Conservation (phyloP, 768 basidiomycete species). For the Podaxis sp. region DNA sequence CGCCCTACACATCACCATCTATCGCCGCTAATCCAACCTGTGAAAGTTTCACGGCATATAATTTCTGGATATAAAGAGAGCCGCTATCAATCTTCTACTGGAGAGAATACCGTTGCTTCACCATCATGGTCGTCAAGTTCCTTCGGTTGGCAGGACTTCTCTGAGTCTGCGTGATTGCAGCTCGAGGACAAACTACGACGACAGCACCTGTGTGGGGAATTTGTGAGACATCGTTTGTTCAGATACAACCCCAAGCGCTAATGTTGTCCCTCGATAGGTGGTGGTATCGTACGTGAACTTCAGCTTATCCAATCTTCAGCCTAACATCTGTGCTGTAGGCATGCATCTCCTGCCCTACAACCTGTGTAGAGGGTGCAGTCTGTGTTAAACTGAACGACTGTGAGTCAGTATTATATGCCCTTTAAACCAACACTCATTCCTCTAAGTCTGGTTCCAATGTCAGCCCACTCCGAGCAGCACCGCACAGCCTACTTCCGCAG, state of each 20-base stretch:
- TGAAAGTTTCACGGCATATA: no score
- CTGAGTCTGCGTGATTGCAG: neutral
- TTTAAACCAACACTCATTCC: neutral
- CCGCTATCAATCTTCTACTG: no score
- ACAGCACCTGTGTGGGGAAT: neutral
- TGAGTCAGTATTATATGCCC: neutral
- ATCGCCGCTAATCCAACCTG: no score
- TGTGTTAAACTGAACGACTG: neutral
- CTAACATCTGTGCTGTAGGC: neutral
- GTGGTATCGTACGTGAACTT: neutral
- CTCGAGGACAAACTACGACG: neutral
- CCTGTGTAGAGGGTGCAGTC: neutral
- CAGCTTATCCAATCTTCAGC: neutral
- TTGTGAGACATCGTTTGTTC: neutral
- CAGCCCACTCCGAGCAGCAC: neutral
- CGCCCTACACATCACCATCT: no score
- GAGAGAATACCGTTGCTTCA: no score
- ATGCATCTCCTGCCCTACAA: neutral
- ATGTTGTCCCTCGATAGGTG: neutral
- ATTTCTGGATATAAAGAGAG: no score
- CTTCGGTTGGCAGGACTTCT: neutral
- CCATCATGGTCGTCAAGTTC: neutral
- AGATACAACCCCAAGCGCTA: neutral
- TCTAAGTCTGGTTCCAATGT: neutral
- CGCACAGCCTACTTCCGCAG: neutral